Conservation (phyloP, 306 rosid genomes). For the Oemleria cerasiformis region DNA sequence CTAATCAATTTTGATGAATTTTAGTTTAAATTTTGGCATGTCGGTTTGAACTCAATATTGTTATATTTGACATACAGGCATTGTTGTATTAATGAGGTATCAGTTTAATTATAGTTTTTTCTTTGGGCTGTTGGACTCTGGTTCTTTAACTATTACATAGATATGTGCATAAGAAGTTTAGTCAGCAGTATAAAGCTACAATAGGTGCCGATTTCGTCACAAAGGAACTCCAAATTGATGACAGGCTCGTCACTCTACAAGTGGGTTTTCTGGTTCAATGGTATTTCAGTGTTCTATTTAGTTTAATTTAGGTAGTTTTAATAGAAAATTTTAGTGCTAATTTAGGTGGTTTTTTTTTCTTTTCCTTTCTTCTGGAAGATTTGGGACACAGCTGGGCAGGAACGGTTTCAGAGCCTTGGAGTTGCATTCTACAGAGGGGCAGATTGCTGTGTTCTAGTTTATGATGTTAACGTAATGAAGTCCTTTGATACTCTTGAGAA, state of each 20-base stretch:
- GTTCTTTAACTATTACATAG: constrained; percentile 50
- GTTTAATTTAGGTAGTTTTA: constrained; percentile 1
- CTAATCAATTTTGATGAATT: not conserved
- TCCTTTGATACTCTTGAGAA: constrained; percentile 88
- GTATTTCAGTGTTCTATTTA: constrained; percentile 21
- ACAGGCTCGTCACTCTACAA: constrained; percentile 88
- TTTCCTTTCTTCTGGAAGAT: constrained; percentile 45
- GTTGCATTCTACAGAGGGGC: constrained; percentile 94
- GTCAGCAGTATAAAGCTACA: constrained; percentile 97
- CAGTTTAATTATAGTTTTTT: not conserved
- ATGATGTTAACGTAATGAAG: constrained; percentile 86
- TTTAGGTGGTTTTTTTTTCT: not conserved
- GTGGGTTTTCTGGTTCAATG: constrained; percentile 59
- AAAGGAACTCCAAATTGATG: constrained; percentile 92
- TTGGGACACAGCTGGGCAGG: constrained; percentile 99
- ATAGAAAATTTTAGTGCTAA: not conserved
- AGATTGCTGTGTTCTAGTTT: constrained; percentile 89
- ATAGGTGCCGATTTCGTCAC: constrained; percentile 99
- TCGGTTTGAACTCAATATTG: not conserved
- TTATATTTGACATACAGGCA: not conserved
- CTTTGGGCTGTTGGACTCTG: constrained; percentile 22
- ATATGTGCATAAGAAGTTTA: constrained; percentile 93
- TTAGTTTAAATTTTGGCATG: not conserved
- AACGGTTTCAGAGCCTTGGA: constrained; percentile 94
- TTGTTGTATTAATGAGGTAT: not conserved